Base-by-base conservation (phyloP, 2,329 filamentous ascomycete genomes). In the Aspergillus sp. region DNA sequence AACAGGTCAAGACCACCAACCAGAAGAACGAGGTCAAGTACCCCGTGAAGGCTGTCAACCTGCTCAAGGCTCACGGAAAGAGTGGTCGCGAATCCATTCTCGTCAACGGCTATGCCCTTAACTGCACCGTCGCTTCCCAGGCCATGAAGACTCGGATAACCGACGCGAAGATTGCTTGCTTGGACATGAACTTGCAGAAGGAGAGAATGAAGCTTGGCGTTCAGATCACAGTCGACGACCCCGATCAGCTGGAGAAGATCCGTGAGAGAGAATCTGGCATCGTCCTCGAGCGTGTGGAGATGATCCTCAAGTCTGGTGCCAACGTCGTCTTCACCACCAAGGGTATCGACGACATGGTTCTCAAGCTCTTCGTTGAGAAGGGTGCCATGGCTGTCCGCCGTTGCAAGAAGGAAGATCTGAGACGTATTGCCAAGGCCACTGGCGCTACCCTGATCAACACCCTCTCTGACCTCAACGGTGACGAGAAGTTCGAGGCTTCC, bases 161-260 rank as follows among this genome's bases (percentile, higher is more conserved):
- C 55, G 93, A 98, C 78, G 95, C 95, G 67, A 98, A 96, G 83
- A 99, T 99, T 77, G 95, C 95, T 53, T 89, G 94, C 71, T 80
- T 99, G 63, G 95, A 99, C 76, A 98, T 99, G 87, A 99, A 99
- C 80, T 78, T 99, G 71, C 94, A 98, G 75, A 99, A 99, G 83
- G 94, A 98, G 83, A 87, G 94, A 69, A 98, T 99, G 95, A 98
- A 99, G 86, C 83, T 99, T 61, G 95, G 95, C 68, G 95, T 99
- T 62, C 94, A 99, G 79, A 96, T 99, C 72, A 98, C 95, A 11
- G 90, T 99, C 66, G 95, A 99, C 70, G 95, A 99, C 75, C 95
- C 95, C 52, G 89, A 96, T 75, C 95, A 99, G 78, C 85, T 99
- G 54, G 95, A 99, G 83, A 93, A 97, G 84, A 99, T 99, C 71